These are phyloP conservation scores for Adiantum capillusveneris DNA, from an alignment of 75 land plant genomes.

Conservation along the genomic window DNA sequence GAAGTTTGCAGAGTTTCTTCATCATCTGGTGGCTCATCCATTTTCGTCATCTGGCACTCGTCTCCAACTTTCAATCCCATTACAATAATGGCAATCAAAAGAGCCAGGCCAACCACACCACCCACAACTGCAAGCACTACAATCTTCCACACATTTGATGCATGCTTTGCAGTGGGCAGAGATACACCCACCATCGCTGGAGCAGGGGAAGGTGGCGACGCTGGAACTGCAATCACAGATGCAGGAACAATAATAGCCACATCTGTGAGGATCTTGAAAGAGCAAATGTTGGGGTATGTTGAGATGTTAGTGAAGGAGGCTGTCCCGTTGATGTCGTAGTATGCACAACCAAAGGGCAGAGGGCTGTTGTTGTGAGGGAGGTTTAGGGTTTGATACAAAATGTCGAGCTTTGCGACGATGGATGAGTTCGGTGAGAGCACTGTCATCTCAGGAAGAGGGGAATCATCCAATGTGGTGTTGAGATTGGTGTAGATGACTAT, in stretches of 20 bases:
- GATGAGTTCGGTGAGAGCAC: background rate
- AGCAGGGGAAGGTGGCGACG: background rate
- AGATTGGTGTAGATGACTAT: background rate
- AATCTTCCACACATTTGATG: background rate
- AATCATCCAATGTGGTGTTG: background rate
- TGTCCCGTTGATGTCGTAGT: constrained; percentile 1
- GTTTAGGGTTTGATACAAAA: background rate
- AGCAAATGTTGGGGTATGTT: background rate
- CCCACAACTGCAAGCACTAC: background rate
- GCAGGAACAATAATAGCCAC: background rate
- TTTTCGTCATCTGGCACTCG: constrained; percentile 23
- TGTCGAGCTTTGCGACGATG: background rate
- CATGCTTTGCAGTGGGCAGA: background rate
- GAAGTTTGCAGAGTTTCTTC: constrained; percentile 75
- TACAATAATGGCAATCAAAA: constrained; percentile 20
- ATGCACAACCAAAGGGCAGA: background rate
- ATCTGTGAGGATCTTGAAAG: background rate
- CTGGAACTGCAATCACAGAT: too few species aligned
- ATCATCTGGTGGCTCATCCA: constrained; percentile 56
- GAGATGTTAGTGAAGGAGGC: constrained; percentile 1
- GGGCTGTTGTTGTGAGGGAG: background rate
- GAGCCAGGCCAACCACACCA: background rate
- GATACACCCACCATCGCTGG: background rate
- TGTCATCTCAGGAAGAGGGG: background rate
- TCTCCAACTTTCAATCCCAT: constrained; percentile 26